Percentiles rank a stretch among this genome's conserved stretches.
Evolutionary conservation across 192 early-diverging fungal species (phyloP).

Genomic region (Backusella psychrophila): DNA sequence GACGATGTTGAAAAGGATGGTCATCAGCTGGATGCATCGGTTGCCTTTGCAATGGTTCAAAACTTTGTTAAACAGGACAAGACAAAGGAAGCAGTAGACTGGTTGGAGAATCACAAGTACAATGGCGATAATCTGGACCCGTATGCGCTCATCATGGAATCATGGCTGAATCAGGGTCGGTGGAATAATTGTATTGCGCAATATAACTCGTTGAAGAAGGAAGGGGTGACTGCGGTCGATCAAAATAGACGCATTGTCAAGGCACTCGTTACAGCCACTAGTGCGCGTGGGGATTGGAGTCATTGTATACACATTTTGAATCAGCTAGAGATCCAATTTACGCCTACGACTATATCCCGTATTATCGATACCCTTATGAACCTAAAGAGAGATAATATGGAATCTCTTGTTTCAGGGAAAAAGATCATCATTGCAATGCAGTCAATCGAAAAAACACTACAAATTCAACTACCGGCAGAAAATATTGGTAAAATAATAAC

Average conservation of each 20-base stretch:
- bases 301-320: neutral
- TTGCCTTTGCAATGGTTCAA: neutral
- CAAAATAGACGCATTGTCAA: slow-evolving; percentile 13
- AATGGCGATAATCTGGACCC: neutral
- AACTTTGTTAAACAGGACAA: neutral
- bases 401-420: neutral
- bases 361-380: slow-evolving; percentile 8
- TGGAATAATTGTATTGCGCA: neutral
- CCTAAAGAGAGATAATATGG: neutral
- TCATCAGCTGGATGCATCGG: neutral
- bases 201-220: neutral
- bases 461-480: neutral
- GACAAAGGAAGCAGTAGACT: neutral
- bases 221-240: neutral
- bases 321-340: neutral
- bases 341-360: neutral
- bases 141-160: slow-evolving; percentile 8
- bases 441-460: slow-evolving; percentile 4
- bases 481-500: neutral
- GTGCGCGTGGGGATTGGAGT: slow-evolving; percentile 2
- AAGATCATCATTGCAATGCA: slow-evolving; percentile 11
- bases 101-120: neutral
- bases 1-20: neutral
- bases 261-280: neutral
- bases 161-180: neutral